Base-by-base conservation (phyloP, 78 protist genomes). In the Ministeria vibrans region DNA sequence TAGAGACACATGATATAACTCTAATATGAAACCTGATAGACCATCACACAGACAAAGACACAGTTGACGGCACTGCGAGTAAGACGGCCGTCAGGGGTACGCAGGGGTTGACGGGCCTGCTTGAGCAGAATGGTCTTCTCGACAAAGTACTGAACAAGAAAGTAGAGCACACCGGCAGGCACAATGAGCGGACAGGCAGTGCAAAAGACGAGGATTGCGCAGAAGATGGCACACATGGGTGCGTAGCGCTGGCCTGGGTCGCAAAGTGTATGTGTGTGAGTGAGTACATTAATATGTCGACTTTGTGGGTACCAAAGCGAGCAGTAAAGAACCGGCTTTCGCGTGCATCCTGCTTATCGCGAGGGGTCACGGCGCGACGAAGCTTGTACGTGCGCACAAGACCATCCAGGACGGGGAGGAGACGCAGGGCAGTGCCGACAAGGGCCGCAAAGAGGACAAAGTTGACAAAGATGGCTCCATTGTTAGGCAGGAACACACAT, bases 191-290 rank as follows among this genome's bases (percentile, higher is more conserved):
- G 71, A 25, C 71, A 63, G 32, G 71, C 34, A 18, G 71, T n/a
- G 71, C 71, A 34, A 25, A 63, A 63, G 42, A 63, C 71, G 71
- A 63, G 71, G 4, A 63, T 11, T 15, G 34, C 41, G 71, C 71
- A 63, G 41, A 63, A 63, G 20, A 63, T 63, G 18, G 71, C 23
- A 15, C 9, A 23, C 38, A 63, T 23, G 15, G 7, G 71, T 25
- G 71, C 32, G 13, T 63, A 63, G 25, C 34, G 42, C 41, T 22
- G 9, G 71, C 71, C 71, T 7, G 28, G 34, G 39, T 27, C 34
- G 41, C 28, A 63, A 7, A 41, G 28, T 4, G n/a, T n/a, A n/a
- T n/a, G n/a, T n/a, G n/a, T n/a, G n/a, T n/a, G n/a, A n/a, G n/a
- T n/a, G n/a, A n/a, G n/a, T n/a, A n/a, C n/a, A n/a, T n/a, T n/a